Evolutionary conservation across 768 basidiomycete genomes (phyloP), one percentile per base, ranked within the genome.

Genomic region (Kwoniella pini): DNA sequence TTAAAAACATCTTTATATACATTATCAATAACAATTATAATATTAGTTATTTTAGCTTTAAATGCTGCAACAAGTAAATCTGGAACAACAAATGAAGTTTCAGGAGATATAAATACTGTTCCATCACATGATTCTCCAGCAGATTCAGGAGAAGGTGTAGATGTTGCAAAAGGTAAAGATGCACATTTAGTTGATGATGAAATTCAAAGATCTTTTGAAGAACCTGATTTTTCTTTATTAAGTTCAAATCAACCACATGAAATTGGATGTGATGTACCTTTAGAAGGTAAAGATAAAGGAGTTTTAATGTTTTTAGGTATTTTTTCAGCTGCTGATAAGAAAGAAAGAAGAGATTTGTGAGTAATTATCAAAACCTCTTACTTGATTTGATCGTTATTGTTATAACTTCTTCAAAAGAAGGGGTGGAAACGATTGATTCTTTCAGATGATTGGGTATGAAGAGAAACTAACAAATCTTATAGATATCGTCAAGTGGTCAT

Each of bases 211-310:
- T 71, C 69, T 56, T 79, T 79, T 59, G 79, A 79, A 51, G 79
- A 79, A 57, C 79, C 79, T 4, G 76, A 77, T 65, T 79, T 65
- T 63, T 72, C 67, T n/a, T 60, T 79, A 26, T 52, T 79, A 51
- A 70, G 67, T 30, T 67, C 71, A 10, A 62, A n/a, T 15, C 79
- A 78, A 57, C 79, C 79, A 12, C 69, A 68, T 59, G 57, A 66
- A 54, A 74, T 78, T 21, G 77, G 77, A 3, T 79, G 79, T 52
- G 77, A 78, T 60, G 66, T 77, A 4, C 75, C 75, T 33, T 33
- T 68, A 2, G 62, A 67, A 27, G 63, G 19, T 2, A 51, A 60
- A 38, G 56, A 57, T 33, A 50, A 58, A 24, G 77, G 77, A 13
- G 73, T 75, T 15, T 65, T 79, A 48, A 55, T 79, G 22, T 74